A percentile compares a stretch with the other conserved stretches of the same genome.
phyloP scores from a whole-genome alignment of 805 yeast species.

The Pichia kluyveri region DNA sequence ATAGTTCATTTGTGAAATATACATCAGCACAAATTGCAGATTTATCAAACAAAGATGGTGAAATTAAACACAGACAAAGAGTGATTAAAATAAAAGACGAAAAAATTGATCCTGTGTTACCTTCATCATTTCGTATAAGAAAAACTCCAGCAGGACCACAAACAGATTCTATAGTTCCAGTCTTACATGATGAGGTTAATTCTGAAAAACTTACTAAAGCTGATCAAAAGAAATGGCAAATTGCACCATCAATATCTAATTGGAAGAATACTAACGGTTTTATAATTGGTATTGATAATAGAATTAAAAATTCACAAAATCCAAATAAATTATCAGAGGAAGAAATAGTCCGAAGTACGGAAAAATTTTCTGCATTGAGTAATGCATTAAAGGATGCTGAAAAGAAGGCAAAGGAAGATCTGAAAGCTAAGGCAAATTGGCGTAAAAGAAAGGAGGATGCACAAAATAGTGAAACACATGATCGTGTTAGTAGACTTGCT shows the following conservation, averaged over 20 bases:
- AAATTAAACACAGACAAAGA: constrained; percentile 26
- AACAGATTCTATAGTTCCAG: constrained; percentile 46
- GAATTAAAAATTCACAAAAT: constrained; percentile 47
- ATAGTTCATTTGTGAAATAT: constrained; percentile 36
- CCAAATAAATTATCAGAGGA: constrained; percentile 13
- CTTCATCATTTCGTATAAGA: constrained; percentile 64
- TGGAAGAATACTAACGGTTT: constrained; percentile 95
- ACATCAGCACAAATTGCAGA: constrained; percentile 31
- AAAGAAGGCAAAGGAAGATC: constrained; percentile 46
- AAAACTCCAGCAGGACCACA: constrained; percentile 64
- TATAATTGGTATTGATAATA: constrained; percentile 69
- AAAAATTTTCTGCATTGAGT: constrained; percentile 47
- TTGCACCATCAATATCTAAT: constrained; percentile 86
- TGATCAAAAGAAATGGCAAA: constrained; percentile 73
- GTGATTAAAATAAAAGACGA: constrained; percentile 58
- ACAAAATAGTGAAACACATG: constrained; percentile 41
- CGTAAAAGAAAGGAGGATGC: constrained; percentile 29
- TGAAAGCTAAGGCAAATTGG: constrained; percentile 40
- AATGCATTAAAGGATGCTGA: constrained; percentile 70
- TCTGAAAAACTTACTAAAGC: constrained; percentile 53
- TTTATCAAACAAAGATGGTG: constrained; percentile 5
- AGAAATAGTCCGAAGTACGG: constrained; percentile 35
- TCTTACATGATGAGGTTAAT: constrained; percentile 46
- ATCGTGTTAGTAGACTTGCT: constrained; percentile 41
- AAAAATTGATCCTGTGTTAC: constrained; percentile 78